A percentile compares a stretch with the other conserved stretches of the same genome.
These are phyloP conservation scores for Peterozyma xylosa DNA, from an alignment of 805 yeast species.

Conservation along the genomic window DNA sequence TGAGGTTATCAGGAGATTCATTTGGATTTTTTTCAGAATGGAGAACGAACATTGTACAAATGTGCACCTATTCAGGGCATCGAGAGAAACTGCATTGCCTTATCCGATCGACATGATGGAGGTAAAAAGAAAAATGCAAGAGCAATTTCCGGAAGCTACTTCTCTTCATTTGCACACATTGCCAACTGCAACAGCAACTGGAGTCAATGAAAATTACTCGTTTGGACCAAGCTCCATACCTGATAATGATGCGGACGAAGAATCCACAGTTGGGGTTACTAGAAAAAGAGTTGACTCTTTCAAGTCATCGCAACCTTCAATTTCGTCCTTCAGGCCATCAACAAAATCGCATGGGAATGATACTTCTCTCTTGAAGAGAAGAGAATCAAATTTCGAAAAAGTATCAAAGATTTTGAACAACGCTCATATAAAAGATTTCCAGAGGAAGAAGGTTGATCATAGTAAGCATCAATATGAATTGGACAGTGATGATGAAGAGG, in stretches of 20 bases:
- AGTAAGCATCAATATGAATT: slow-evolving; percentile 27
- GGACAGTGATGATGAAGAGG: slow-evolving; percentile 23
- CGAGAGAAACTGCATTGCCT: slow-evolving; percentile 82
- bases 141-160: background rate
- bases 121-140: slow-evolving; percentile 18
- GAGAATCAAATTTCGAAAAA: slow-evolving; percentile 24
- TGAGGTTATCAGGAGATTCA: slow-evolving; percentile 73
- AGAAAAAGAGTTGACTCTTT: background rate
- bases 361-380: background rate
- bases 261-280: slow-evolving; percentile 5
- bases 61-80: slow-evolving; percentile 77
- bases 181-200: background rate
- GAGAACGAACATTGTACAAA: slow-evolving; percentile 95
- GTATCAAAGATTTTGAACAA: slow-evolving; percentile 52
- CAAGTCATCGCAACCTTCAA: background rate
- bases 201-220: slow-evolving; percentile 1
- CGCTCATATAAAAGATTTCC: slow-evolving; percentile 85
- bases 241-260: slow-evolving; percentile 10
- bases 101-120: slow-evolving; percentile 39
- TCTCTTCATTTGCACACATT: background rate
- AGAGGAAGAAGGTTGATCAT: slow-evolving; percentile 41
- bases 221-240: slow-evolving; percentile 1
- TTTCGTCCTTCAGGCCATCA: background rate
- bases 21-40: slow-evolving; percentile 90
- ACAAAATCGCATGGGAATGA: no score